phyloP scores from a whole-genome alignment of 2,329 filamentous ascomycete species.

The Bipolaris oryzae region DNA sequence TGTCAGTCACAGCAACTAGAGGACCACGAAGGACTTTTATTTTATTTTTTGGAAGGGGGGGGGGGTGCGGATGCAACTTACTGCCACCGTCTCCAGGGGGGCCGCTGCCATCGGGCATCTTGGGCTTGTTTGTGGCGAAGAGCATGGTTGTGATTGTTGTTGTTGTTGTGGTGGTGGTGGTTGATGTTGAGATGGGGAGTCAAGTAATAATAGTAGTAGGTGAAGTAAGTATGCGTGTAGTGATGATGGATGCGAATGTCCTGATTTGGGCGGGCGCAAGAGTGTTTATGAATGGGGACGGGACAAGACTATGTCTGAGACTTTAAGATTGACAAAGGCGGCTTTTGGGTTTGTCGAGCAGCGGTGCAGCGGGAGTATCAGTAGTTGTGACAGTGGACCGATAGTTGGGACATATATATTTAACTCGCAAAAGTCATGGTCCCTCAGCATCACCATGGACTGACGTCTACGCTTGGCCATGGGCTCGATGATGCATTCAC shows the following conservation, averaged over 20 bases:
- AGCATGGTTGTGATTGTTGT: conserved; percentile 1
- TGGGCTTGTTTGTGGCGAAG: conserved; percentile 25
- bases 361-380: conserved; percentile 26
- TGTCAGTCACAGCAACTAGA: conserved; percentile 9
- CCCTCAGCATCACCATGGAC: conserved; percentile 18
- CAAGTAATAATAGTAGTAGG: not conserved
- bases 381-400: conserved; percentile 28
- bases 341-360: conserved; percentile 14
- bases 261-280: conserved; percentile 9
- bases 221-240: not conserved
- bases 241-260: conserved; percentile 8
- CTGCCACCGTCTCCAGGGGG: conserved; percentile 29
- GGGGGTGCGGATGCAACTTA: conserved; percentile 21
- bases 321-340: conserved; percentile 21
- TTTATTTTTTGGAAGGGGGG: too few relatives aligned
- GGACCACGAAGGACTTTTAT: too few relatives aligned
- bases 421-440: conserved; percentile 17
- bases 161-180: too few relatives aligned
- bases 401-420: conserved; percentile 31
- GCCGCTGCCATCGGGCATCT: not conserved
- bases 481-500: conserved; percentile 34
- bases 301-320: conserved; percentile 33
- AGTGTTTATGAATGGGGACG: conserved; percentile 18
- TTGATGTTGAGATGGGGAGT: too few relatives aligned
- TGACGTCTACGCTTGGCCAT: conserved; percentile 21